Evolutionary conservation across 2,329 filamentous ascomycete genomes (phyloP), one percentile per base, ranked within the genome.

Genomic region (Decorospora gaudefroyi): DNA sequence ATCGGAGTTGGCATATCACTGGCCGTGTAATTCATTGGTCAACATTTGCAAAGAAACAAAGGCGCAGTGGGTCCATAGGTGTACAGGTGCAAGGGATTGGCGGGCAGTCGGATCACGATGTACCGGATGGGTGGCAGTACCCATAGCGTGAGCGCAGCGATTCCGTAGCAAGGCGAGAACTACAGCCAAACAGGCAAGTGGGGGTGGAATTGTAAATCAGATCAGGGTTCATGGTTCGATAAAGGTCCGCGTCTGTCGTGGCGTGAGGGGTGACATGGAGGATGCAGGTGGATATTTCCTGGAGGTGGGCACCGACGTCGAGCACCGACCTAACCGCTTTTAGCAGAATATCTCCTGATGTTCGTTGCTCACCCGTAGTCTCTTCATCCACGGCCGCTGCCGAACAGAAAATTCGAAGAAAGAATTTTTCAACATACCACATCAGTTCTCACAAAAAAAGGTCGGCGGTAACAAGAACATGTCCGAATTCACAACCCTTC

Each of bases 21-120:
- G 23, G 36, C 19, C 13, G 28, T 4, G 29, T 10, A 22, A 3
- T 11, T 26, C 37, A 54, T 49, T 53, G 53, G 51, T 36, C 39
- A 50, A 45, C 45, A 36, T 45, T 25, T 26, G 12, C 21, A 26
- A 35, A 26, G 19, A n/a, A 37, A 46, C 27, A 49, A 26, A 35
- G 47, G 35, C 42, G 27, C 38, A 43, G 55, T 60, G 51, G 54
- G 44, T 42, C 30, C 42, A 43, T 57, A 65, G 60, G 61, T 59
- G 57, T 55, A 55, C 42, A 36, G 25, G 26, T 19, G 25, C 34
- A 32, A 48, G 50, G n/a, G 23, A 46, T 49, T 44, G 49, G 49
- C 44, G 46, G 53, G 45, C 22, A 47, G 53, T 64, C 63, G 62
- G 63, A 68, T 66, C 55, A 64, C 60, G 61, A 51, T 60, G 59